Base-by-base conservation (phyloP, 2,329 filamentous ascomycete species). In the Aspergillus sp. region DNA sequence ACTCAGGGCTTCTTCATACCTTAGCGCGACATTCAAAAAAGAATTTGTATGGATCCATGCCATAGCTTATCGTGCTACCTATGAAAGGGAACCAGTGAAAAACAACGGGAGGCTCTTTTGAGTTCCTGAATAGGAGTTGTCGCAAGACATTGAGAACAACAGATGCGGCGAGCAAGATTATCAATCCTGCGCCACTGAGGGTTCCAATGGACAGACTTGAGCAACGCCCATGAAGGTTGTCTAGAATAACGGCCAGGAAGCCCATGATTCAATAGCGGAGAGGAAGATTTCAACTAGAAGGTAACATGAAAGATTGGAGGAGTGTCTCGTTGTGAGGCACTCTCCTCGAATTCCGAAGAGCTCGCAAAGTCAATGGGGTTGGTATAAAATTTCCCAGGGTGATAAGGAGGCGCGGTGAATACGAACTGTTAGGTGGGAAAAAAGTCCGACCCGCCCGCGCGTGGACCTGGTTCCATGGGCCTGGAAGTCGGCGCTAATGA, bases 1-100 rank as follows among this genome's bases (percentile, higher is more conserved):
- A 46, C 18, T 20, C 18, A 46, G 16, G 18, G 18, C n/a, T 18
- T 20, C 5, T 12, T 65, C 79, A 62, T 70, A 92, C 90, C 88
- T 96, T 96, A 69, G 85, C 82, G 69, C 87, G 85, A 78, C 87
- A 85, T 68, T 82, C 68, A 69, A 84, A 83, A 75, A 87, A 87
- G 77, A 88, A 87, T 60, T 80, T 82, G 75, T 83, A 87, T 1
- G 86, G 70, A 72, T 98, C 92, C 78, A 97, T 97, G 76, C 94
- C 94, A 79, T 98, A 99, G 49, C 87, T 90, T 69, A 98, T 82
- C 61, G 95, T 97, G 81, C 89, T 97, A 65, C 94, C 94, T 70
- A 99, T 84, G 67, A 96, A 78, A 60, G 86, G 85, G 32, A 88
- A 77, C 82, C 80, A 85, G 75, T 88, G 86, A 75, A 88, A 88